Conservation (phyloP, 2,329 filamentous ascomycete genomes). For the Talaromyces verruculosus region DNA sequence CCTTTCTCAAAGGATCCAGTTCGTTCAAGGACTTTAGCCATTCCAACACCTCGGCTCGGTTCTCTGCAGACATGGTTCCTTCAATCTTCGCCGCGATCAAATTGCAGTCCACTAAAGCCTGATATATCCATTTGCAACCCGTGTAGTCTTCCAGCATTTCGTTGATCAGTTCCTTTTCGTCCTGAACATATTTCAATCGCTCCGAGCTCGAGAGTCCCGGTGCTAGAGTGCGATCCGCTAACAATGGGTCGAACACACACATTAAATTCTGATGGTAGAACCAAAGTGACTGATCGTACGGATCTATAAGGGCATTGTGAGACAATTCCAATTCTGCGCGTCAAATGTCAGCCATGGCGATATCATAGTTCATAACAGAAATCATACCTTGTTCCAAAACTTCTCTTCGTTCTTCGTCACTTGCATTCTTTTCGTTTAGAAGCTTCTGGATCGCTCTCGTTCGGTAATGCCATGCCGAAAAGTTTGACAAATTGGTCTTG, state of each 20-base stretch:
- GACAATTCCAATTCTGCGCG: slow-evolving; percentile 69
- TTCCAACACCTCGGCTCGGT: slow-evolving; percentile 47
- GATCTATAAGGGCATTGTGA: slow-evolving; percentile 77
- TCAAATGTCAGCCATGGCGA: not conserved
- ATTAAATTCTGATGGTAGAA: slow-evolving; percentile 93
- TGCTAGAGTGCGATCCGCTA: slow-evolving; percentile 59
- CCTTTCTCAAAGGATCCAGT: slow-evolving; percentile 71
- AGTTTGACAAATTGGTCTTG: slow-evolving; percentile 80
- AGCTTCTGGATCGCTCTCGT: slow-evolving; percentile 78
- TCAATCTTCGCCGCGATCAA: slow-evolving; percentile 55
- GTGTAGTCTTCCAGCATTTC: slow-evolving; percentile 65
- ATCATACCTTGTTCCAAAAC: slow-evolving; percentile 68
- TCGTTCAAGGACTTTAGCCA: slow-evolving; percentile 67
- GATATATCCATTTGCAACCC: slow-evolving; percentile 85
- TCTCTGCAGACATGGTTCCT: slow-evolving; percentile 48
- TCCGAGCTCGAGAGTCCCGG: slow-evolving; percentile 62
- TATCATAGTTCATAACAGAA: not conserved
- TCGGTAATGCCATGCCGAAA: slow-evolving; percentile 93
- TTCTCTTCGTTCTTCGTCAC: slow-evolving; percentile 59
- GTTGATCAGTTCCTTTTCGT: slow-evolving; percentile 72
- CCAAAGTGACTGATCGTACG: slow-evolving; percentile 94
- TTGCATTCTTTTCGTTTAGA: slow-evolving; percentile 68
- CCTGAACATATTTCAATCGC: slow-evolving; percentile 63
- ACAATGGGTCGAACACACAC: slow-evolving; percentile 60
- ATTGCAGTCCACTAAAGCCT: slow-evolving; percentile 76